phyloP scores from a whole-genome alignment of 2,329 filamentous ascomycete species.

The Nemania bipapillata region DNA sequence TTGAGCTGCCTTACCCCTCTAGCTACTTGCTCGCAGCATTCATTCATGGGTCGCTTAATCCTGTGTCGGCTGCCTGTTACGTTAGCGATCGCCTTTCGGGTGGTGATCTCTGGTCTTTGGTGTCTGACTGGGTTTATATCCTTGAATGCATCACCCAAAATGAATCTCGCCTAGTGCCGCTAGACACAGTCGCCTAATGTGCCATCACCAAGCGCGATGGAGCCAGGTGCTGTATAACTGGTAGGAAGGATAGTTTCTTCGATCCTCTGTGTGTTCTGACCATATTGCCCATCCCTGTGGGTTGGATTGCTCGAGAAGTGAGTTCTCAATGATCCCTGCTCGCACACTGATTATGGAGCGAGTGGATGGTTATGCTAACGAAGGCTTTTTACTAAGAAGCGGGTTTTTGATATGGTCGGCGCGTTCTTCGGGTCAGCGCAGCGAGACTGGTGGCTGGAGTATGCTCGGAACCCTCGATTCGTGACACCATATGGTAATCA shows the following conservation, averaged over 20 bases:
- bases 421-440: constrained; percentile 50
- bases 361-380: background rate
- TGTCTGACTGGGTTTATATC: constrained; percentile 47
- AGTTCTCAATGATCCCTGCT: background rate
- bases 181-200: constrained; percentile 14
- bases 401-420: constrained; percentile 42
- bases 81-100: constrained; percentile 21
- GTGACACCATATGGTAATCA: constrained; percentile 40
- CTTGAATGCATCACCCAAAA: constrained; percentile 41
- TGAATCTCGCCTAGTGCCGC: constrained; percentile 30
- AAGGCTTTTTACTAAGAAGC: constrained; percentile 11
- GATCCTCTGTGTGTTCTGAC: constrained; percentile 43
- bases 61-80: constrained; percentile 31
- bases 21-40: constrained; percentile 28
- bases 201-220: constrained; percentile 43
- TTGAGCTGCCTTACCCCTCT: constrained; percentile 30
- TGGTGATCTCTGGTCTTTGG: constrained; percentile 19
- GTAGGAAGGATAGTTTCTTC: constrained; percentile 37
- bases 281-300: constrained; percentile 42
- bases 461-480: constrained; percentile 32
- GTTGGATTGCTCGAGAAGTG: constrained; percentile 38
- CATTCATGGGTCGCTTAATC: constrained; percentile 32
- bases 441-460: constrained; percentile 51
- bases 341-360: constrained; percentile 10
- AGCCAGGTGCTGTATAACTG: constrained; percentile 45